phyloP scores from a whole-genome alignment of 805 yeast species.

The Saturnispora hagleri region DNA sequence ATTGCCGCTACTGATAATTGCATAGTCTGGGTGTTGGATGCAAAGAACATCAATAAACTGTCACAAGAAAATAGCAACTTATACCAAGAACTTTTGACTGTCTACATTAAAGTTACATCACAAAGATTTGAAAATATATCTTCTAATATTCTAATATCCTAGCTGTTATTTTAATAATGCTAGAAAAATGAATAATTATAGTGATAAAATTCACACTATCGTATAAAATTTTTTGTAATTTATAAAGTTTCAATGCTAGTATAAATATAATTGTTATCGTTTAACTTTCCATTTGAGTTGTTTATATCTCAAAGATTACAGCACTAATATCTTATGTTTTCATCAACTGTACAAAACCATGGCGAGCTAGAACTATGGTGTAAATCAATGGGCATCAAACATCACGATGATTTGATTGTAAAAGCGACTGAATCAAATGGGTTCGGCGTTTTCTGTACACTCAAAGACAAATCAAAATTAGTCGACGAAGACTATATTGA shows the following conservation, averaged over 20 bases:
- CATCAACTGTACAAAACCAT: neutral
- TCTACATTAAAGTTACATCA: conserved; percentile 53
- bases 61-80: conserved; percentile 41
- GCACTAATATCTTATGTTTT: conserved; percentile 1
- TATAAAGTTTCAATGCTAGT: neutral
- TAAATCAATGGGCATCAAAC: conserved; percentile 6
- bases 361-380: conserved; percentile 11
- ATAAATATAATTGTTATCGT: neutral
- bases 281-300: neutral
- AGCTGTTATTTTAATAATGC: neutral
- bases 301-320: neutral
- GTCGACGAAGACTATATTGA: conserved; percentile 18
- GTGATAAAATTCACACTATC: neutral
- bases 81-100: conserved; percentile 53
- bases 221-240: neutral
- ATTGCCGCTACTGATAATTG: conserved; percentile 36
- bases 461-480: neutral
- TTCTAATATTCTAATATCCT: conserved; percentile 57
- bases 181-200: neutral
- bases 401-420: conserved; percentile 11
- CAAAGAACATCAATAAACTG: conserved; percentile 36
- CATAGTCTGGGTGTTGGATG: conserved; percentile 59
- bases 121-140: conserved; percentile 69
- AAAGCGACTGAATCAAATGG: conserved; percentile 20
- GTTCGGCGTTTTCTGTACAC: conserved; percentile 27